Evolutionary conservation across 2,329 filamentous ascomycete genomes (phyloP).

Genomic region (Reticulascus tulasneorum): DNA sequence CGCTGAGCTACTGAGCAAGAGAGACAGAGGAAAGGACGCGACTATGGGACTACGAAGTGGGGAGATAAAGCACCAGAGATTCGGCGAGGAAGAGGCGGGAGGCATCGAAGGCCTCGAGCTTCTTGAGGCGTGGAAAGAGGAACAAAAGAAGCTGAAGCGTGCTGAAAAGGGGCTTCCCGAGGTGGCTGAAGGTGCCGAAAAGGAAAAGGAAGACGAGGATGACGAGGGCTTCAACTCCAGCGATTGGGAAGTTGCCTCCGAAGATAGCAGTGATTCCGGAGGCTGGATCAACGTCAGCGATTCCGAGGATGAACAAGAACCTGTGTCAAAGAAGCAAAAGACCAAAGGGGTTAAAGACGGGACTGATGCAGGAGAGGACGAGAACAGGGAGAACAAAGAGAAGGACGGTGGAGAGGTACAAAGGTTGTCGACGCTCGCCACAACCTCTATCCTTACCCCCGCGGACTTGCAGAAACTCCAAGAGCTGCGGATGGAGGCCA

Average conservation of each 20-base stretch:
- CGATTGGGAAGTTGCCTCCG: constrained; percentile 59
- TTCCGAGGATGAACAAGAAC: constrained; percentile 73
- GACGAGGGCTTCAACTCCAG: constrained; percentile 53
- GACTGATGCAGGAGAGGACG: constrained; percentile 15
- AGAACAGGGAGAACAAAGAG: constrained; percentile 33
- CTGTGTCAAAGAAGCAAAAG: constrained; percentile 46
- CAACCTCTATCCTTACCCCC: constrained; percentile 88
- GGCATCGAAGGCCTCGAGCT: constrained; percentile 90
- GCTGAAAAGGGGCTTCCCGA: constrained; percentile 65
- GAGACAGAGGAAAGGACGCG: constrained; percentile 87
- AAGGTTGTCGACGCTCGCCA: constrained; percentile 73
- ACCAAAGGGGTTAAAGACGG: constrained; percentile 13
- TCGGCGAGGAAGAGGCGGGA: constrained; percentile 75
- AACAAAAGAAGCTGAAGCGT: constrained; percentile 72
- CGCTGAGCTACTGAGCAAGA: constrained; percentile 82
- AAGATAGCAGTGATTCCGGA: constrained; percentile 65
- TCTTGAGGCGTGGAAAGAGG: constrained; percentile 88
- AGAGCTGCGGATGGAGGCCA: constrained; percentile 74
- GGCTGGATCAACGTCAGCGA: constrained; percentile 94
- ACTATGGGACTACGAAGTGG: constrained; percentile 76
- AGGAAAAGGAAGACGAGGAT: constrained; percentile 57
- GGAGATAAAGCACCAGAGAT: constrained; percentile 71
- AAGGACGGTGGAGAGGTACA: constrained; percentile 39
- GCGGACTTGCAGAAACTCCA: constrained; percentile 93
- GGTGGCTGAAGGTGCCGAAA: constrained; percentile 57